Conservation (phyloP, 2,329 filamentous ascomycete genomes). For the Neofusicoccum laricinum region DNA sequence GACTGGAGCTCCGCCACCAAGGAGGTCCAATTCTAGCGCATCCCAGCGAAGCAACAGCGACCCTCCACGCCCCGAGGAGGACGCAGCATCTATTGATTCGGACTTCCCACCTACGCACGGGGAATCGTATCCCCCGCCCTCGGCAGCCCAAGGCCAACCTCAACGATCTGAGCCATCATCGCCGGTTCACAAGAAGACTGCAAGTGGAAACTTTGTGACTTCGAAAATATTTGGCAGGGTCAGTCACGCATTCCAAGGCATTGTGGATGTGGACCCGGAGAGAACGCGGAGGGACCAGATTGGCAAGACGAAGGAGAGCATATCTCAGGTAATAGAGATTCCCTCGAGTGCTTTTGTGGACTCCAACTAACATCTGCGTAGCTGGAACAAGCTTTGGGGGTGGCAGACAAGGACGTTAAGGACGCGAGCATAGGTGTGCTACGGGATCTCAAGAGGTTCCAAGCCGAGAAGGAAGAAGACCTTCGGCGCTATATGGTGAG, state of each 20-base stretch:
- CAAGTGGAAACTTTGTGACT: conserved; percentile 81
- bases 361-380: conserved; percentile 39
- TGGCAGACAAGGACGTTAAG: conserved; percentile 86
- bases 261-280: conserved; percentile 94
- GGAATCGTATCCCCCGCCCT: conserved; percentile 63
- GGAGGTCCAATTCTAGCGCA: conserved; percentile 63
- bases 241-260: conserved; percentile 91
- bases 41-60: conserved; percentile 43
- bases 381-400: conserved; percentile 86
- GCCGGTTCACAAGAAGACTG: conserved; percentile 67
- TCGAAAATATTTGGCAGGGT: conserved; percentile 92
- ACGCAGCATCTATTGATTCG: conserved; percentile 88
- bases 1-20: conserved; percentile 64
- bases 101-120: conserved; percentile 91
- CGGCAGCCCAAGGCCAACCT: conserved; percentile 69
- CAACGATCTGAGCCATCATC: conserved; percentile 25
- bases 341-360: not conserved
- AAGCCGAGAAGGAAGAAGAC: conserved; percentile 93
- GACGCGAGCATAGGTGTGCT: conserved; percentile 87
- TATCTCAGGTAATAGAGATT: conserved; percentile 53
- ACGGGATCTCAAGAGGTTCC: conserved; percentile 88
- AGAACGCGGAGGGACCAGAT: conserved; percentile 88
- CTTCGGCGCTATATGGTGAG: conserved; percentile 92
- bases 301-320: conserved; percentile 88
- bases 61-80: conserved; percentile 57